Conservation (phyloP, 2,329 filamentous ascomycete genomes). For the Aspergillus ibericus region DNA sequence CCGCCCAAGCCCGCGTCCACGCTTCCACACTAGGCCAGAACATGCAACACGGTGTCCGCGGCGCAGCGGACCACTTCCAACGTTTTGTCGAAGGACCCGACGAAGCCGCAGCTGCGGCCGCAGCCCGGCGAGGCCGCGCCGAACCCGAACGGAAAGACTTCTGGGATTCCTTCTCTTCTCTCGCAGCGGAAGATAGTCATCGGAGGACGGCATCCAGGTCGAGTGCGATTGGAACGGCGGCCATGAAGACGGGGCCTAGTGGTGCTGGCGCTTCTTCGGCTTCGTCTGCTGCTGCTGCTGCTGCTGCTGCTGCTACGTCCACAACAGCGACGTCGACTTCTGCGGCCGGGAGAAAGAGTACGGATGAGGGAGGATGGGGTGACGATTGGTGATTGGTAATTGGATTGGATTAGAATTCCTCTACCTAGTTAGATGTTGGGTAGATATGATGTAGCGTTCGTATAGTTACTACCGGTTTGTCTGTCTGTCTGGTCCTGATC, state of each 20-base stretch:
- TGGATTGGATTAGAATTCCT: background rate
- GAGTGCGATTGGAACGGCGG: conserved; percentile 62
- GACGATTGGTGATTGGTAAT: conserved; percentile 47
- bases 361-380: conserved; percentile 53
- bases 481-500: no score
- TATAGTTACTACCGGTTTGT: no score
- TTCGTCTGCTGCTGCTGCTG: conserved; percentile 11
- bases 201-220: conserved; percentile 38
- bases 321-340: conserved; percentile 22
- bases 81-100: conserved; percentile 81
- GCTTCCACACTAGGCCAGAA: conserved; percentile 58
- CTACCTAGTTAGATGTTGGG: background rate
- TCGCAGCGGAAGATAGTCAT: conserved; percentile 47
- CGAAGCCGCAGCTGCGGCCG: conserved; percentile 46
- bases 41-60: conserved; percentile 66
- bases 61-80: conserved; percentile 75
- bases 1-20: conserved; percentile 65
- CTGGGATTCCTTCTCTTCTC: conserved; percentile 84
- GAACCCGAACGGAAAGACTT: conserved; percentile 76
- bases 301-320: conserved; percentile 8
- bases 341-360: conserved; percentile 27
- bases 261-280: conserved; percentile 10
- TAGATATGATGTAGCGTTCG: background rate
- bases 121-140: conserved; percentile 29
- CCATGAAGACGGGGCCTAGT: conserved; percentile 55